Evolutionary conservation across 1,284 basidiomycete genomes (phyloP).

Genomic region (Cutaneotrichosporon curvatum): DNA sequence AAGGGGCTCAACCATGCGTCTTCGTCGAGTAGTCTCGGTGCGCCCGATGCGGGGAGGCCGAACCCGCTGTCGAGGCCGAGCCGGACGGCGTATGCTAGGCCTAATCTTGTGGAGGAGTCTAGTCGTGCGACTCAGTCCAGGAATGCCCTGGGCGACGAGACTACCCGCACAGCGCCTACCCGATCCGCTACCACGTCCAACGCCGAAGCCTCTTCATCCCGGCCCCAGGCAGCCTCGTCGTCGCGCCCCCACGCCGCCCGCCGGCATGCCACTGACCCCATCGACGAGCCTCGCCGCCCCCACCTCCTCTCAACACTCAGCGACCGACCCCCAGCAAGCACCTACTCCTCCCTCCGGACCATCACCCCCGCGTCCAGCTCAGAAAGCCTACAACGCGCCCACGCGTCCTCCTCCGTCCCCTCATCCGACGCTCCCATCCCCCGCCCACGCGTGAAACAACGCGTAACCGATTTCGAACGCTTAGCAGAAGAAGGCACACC

Average conservation of each 20-base stretch:
- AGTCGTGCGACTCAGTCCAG: too few relatives aligned
- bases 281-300: too few relatives aligned
- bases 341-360: background rate
- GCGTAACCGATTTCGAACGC: constrained; percentile 3
- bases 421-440: background rate
- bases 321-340: too few relatives aligned
- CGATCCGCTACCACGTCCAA: too few relatives aligned
- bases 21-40: constrained; percentile 3
- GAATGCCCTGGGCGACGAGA: too few relatives aligned
- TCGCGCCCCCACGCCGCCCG: too few relatives aligned
- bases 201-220: too few relatives aligned
- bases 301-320: too few relatives aligned
- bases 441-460: background rate
- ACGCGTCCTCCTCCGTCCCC: background rate
- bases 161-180: too few relatives aligned
- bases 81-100: constrained; percentile 11
- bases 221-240: too few relatives aligned
- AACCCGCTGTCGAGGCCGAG: constrained; percentile 22
- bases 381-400: background rate
- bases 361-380: background rate
- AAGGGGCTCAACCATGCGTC: background rate
- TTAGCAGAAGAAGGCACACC: background rate
- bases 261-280: too few relatives aligned
- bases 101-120: too few relatives aligned
- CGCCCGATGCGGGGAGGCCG: background rate